A percentile compares a stretch with the other conserved stretches of the same genome.
These are phyloP conservation scores for Pinus albicaulis DNA, from an alignment of 75 land plant species.

Conservation along the genomic window DNA sequence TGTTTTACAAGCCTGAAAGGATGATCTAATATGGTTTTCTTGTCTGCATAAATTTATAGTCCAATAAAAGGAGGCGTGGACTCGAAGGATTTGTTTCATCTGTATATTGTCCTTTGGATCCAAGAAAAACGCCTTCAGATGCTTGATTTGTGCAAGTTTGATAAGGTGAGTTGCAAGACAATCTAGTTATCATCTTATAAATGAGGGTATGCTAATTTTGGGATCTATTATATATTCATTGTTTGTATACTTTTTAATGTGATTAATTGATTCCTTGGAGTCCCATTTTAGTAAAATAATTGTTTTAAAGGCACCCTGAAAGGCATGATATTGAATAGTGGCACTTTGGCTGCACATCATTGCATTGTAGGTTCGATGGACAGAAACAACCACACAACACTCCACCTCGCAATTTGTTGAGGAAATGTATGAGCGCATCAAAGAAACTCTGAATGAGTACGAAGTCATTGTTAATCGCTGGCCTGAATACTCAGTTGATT, in stretches of 20 bases:
- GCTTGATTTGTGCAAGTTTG: conserved; percentile 88
- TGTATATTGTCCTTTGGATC: conserved; percentile 87
- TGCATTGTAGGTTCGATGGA: conserved; percentile 58
- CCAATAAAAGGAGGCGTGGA: conserved; percentile 78
- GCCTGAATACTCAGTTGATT: conserved; percentile 85
- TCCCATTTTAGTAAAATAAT: neutral
- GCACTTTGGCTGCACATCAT: neutral
- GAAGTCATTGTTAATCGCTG: conserved; percentile 81
- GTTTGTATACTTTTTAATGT: neutral
- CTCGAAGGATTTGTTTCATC: conserved; percentile 72
- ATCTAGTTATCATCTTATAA: neutral
- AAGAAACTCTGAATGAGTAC: conserved; percentile 65
- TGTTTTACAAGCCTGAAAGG: neutral
- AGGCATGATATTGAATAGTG: neutral
- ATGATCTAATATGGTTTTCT: neutral
- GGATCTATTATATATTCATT: neutral
- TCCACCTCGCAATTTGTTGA: conserved; percentile 88
- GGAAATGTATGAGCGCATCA: conserved; percentile 83
- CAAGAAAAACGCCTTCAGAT: conserved; percentile 78
- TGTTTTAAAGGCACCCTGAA: neutral
- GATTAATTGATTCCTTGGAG: neutral
- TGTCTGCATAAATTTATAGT: conserved; percentile 32
- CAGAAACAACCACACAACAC: conserved; percentile 62
- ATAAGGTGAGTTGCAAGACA: conserved; percentile 47
- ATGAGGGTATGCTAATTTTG: neutral